Conservation (phyloP, 495 filamentous ascomycete species). For the Haplographium delicatum region DNA sequence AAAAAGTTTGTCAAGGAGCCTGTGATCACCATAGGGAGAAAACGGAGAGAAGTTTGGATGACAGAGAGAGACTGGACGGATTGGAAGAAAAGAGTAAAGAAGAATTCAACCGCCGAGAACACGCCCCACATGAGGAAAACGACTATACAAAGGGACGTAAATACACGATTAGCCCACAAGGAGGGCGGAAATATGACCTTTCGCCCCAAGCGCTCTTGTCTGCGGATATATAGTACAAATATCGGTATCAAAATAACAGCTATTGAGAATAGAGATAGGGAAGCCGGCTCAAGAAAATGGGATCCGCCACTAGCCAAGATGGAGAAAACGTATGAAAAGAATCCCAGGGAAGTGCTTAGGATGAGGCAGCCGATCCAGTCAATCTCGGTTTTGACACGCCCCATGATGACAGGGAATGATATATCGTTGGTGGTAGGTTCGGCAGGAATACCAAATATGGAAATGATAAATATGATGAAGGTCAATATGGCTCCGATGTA, state of each 20-base stretch:
- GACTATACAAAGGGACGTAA: conserved; percentile 44
- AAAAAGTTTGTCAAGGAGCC: conserved; percentile 49
- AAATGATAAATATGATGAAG: conserved; percentile 26
- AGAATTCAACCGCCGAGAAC: conserved; percentile 44
- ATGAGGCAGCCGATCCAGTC: conserved; percentile 48
- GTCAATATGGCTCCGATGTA: conserved; percentile 40
- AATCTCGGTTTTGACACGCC: conserved; percentile 32
- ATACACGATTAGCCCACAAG: conserved; percentile 44
- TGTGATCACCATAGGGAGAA: conserved; percentile 50
- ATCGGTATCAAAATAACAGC: conserved; percentile 36
- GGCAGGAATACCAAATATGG: conserved; percentile 33
- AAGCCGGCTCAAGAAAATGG: conserved; percentile 6
- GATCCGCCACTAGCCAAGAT: conserved; percentile 10
- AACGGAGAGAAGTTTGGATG: conserved; percentile 44
- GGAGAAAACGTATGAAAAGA: conserved; percentile 45
- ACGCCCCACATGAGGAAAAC: conserved; percentile 47
- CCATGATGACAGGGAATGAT: not conserved
- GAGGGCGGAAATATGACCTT: conserved; percentile 46
- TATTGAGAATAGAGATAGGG: conserved; percentile 28
- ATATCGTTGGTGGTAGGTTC: conserved; percentile 8
- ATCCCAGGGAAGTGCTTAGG: conserved; percentile 35
- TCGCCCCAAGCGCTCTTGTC: conserved; percentile 35
- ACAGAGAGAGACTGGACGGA: conserved; percentile 38
- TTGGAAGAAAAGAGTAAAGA: conserved; percentile 52
- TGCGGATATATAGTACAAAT: conserved; percentile 42